phyloP scores from a whole-genome alignment of 352 stramenopile genomes.

The Blastocystis hominis region DNA sequence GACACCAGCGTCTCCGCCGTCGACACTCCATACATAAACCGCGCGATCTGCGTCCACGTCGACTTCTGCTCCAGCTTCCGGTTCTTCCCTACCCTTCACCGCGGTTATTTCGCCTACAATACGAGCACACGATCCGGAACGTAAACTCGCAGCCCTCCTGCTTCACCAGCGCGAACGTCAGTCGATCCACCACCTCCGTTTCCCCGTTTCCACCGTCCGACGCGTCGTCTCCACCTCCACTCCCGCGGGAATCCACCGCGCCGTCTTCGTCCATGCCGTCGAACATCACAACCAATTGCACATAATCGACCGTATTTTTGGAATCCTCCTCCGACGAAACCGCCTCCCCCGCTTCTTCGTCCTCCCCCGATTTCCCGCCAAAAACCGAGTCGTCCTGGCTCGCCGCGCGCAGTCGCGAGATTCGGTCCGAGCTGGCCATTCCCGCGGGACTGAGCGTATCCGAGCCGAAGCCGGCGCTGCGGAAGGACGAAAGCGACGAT shows the following conservation, averaged over 20 bases:
- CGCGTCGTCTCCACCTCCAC: not conserved
- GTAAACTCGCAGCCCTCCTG: conserved; percentile 39
- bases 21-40: conserved; percentile 11
- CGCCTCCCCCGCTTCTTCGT: not conserved
- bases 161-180: conserved; percentile 5
- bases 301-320: not conserved
- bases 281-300: conserved; percentile 20
- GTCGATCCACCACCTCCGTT: conserved; percentile 6
- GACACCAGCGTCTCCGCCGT: conserved; percentile 2
- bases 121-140: conserved; percentile 37
- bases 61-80: not conserved
- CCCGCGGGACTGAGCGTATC: conserved; percentile 13
- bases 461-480: not conserved
- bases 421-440: not conserved
- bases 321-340: not conserved
- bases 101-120: not conserved
- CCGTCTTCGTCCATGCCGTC: not conserved
- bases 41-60: conserved; percentile 21
- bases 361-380: not conserved
- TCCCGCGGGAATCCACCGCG: no score
- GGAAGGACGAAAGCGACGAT: not conserved
- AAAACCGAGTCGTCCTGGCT: not conserved
- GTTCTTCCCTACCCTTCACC: not conserved
- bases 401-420: not conserved
- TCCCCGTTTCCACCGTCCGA: not conserved